Evolutionary conservation across 1,139 yeast genomes (phyloP).

Genomic region (Suhomyces panamericanus): DNA sequence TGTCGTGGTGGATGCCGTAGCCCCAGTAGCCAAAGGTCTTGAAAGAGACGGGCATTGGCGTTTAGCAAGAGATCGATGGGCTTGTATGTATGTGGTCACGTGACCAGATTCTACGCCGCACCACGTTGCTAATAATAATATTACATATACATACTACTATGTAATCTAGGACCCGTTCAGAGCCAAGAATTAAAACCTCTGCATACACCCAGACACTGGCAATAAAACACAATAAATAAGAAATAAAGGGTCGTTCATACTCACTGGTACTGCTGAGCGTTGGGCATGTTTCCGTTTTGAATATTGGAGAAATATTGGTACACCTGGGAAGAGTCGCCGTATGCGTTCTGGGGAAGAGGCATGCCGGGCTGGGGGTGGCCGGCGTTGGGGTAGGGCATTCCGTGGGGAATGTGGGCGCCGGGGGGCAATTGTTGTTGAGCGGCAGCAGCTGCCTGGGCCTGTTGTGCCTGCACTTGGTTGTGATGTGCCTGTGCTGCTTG

Average conservation of each 20-base stretch:
- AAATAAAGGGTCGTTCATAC: conserved; percentile 5
- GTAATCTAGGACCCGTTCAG: conserved; percentile 4
- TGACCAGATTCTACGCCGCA: background rate
- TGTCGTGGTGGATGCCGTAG: conserved; percentile 58
- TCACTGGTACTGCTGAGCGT: conserved; percentile 46
- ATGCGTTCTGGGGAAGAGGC: conserved; percentile 49
- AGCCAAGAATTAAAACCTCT: conserved; percentile 5
- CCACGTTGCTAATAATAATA: conserved; percentile 4
- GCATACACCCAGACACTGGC: conserved; percentile 1
- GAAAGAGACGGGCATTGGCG: conserved; percentile 3
- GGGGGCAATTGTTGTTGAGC: conserved; percentile 45
- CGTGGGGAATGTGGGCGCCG: conserved; percentile 48
- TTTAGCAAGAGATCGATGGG: background rate
- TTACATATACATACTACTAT: conserved; percentile 11
- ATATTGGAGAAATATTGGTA: conserved; percentile 61
- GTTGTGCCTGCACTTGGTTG: conserved; percentile 27
- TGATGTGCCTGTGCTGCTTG: conserved; percentile 25
- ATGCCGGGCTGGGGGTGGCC: conserved; percentile 39
- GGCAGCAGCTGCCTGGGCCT: conserved; percentile 31
- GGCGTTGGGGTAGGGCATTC: conserved; percentile 45
- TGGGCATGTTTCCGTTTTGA: conserved; percentile 50
- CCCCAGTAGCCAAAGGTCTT: conserved; percentile 34
- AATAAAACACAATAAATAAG: conserved; percentile 10
- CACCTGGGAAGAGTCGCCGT: conserved; percentile 42
- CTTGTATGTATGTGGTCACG: conserved; percentile 1